These are phyloP conservation scores for Diaporthe vexans DNA, from an alignment of 2,329 filamentous ascomycete genomes.

Conservation along the genomic window DNA sequence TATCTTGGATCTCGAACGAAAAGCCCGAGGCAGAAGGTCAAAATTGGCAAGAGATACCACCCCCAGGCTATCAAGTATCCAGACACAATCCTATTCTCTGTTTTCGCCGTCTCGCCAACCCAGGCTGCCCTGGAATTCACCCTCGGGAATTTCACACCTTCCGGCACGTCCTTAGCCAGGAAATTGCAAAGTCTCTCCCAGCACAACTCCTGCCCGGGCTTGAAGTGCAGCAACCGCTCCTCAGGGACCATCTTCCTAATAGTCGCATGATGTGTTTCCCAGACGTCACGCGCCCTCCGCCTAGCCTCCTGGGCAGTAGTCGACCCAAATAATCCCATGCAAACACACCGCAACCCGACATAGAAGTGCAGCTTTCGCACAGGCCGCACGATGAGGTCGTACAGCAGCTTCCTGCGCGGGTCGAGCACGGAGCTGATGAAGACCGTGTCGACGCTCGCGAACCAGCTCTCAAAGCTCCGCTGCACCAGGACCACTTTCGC, in stretches of 20 bases:
- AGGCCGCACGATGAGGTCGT: background rate
- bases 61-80: background rate
- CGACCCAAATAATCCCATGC: constrained; percentile 76
- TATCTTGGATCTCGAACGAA: background rate
- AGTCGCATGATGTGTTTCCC: constrained; percentile 49
- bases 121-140: background rate
- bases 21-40: background rate
- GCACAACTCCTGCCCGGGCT: background rate
- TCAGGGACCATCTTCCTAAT: constrained; percentile 52
- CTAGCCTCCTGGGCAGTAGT: constrained; percentile 75
- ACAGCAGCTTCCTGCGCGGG: constrained; percentile 9
- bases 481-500: constrained; percentile 79
- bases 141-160: background rate
- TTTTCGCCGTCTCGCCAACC: constrained; percentile 8
- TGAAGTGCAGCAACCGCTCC: constrained; percentile 42
- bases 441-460: constrained; percentile 69
- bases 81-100: background rate
- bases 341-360: constrained; percentile 71
- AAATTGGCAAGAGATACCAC: background rate
- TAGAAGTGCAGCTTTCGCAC: constrained; percentile 16
- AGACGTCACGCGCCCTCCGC: constrained; percentile 59
- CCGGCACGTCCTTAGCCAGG: constrained; percentile 19
- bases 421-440: constrained; percentile 44
- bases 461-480: constrained; percentile 75
- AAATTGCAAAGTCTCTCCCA: constrained; percentile 32